phyloP scores from a whole-genome alignment of 164 flowering plant genomes.

The Piper longum region DNA sequence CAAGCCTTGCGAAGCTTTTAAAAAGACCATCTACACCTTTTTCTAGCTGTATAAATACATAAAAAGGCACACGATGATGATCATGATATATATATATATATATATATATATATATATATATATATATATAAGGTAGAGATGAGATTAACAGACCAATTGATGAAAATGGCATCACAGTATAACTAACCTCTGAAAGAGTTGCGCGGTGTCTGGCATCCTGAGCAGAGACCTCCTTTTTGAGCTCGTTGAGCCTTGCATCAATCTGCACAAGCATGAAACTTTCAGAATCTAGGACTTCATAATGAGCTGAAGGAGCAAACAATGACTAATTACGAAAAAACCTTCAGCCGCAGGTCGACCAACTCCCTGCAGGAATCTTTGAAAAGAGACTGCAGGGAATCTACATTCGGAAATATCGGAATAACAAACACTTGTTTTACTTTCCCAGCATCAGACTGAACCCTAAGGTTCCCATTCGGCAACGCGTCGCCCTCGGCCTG shows the following conservation, averaged over 20 bases:
- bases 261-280: conserved; percentile 33
- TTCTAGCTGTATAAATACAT: conserved; percentile 48
- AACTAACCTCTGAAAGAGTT: conserved; percentile 84
- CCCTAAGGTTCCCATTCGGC: conserved; percentile 53
- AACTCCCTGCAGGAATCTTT: conserved; percentile 81
- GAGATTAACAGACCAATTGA: no score
- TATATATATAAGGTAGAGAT: not conserved
- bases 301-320: not conserved
- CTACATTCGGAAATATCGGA: conserved; percentile 90
- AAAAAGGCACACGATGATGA: no score
- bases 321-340: conserved; percentile 3
- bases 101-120: not conserved
- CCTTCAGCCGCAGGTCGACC: conserved; percentile 76
- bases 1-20: conserved; percentile 90
- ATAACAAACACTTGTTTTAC: conserved; percentile 29
- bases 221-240: conserved; percentile 70
- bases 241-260: conserved; percentile 60
- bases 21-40: conserved; percentile 98
- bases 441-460: conserved; percentile 38
- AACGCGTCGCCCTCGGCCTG: conserved; percentile 58
- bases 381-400: conserved; percentile 60
- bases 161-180: not conserved
- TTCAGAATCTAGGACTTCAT: not conserved
- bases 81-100: not conserved
- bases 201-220: conserved; percentile 90